Conservation (phyloP, 352 stramenopile genomes). For the Lagenidium giganteum region DNA sequence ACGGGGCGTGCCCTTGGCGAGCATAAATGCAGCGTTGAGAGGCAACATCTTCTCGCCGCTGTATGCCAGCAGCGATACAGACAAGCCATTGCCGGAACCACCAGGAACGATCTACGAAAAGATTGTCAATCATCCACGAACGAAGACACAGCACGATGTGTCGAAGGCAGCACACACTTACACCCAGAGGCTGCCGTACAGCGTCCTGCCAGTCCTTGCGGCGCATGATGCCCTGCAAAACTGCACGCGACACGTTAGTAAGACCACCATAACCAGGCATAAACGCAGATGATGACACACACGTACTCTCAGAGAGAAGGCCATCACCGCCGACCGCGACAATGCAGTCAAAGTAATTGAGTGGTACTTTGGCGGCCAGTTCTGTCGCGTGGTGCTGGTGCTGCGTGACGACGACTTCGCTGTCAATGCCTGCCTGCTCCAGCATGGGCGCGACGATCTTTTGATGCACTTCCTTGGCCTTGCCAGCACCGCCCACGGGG, state of each 20-base stretch:
- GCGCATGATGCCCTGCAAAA: slow-evolving; percentile 71
- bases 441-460: slow-evolving; percentile 45
- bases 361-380: slow-evolving; percentile 26
- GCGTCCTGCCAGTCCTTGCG: slow-evolving; percentile 31
- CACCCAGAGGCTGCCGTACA: slow-evolving; percentile 27
- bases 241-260: slow-evolving; percentile 17
- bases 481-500: slow-evolving; percentile 48
- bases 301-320: slow-evolving; percentile 60
- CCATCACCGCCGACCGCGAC: slow-evolving; percentile 66
- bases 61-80: slow-evolving; percentile 40
- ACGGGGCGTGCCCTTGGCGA: slow-evolving; percentile 55
- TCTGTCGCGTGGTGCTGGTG: slow-evolving; percentile 54
- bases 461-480: slow-evolving; percentile 45
- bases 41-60: slow-evolving; percentile 39
- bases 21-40: slow-evolving; percentile 54
- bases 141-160: too few relatives aligned
- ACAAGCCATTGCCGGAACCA: slow-evolving; percentile 64
- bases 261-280: slow-evolving; percentile 2
- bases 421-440: slow-evolving; percentile 46
- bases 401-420: slow-evolving; percentile 45
- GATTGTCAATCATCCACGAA: too few relatives aligned
- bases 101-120: slow-evolving; percentile 38
- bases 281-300: background rate
- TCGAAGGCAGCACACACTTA: too few relatives aligned
- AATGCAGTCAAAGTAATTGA: slow-evolving; percentile 60